Conservation (phyloP, 257 asterid species). For the Solanum bukasovii region DNA sequence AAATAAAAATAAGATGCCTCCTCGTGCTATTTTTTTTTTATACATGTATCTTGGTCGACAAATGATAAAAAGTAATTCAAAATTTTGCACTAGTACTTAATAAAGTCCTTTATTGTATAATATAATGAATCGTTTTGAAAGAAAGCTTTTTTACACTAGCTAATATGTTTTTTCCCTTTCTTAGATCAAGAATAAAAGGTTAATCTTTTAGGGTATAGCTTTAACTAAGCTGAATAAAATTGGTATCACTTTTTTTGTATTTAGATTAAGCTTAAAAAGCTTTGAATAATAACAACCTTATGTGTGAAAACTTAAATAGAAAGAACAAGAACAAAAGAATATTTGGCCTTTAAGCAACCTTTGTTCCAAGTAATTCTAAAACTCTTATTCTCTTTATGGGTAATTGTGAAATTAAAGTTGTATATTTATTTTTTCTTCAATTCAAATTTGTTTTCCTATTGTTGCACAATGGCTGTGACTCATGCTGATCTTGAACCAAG, state of each 20-base stretch:
- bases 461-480: conserved; percentile 60
- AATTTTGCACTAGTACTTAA: neutral
- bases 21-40: neutral
- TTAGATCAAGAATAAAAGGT: neutral
- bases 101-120: neutral
- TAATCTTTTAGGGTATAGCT: neutral
- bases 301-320: conserved; percentile 20
- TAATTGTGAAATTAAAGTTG: neutral
- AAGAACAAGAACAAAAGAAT: conserved; percentile 37
- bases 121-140: neutral
- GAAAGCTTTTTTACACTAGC: neutral
- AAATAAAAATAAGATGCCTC: neutral
- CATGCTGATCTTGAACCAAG: conserved; percentile 78
- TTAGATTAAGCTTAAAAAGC: neutral
- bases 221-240: neutral
- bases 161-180: neutral
- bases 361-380: conserved; percentile 82
- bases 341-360: conserved; percentile 87
- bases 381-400: conserved; percentile 2
- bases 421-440: neutral
- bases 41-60: neutral
- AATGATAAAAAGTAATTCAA: neutral
- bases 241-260: conserved; percentile 1
- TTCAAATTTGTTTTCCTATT: neutral
- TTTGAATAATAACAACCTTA: neutral